Conservation (phyloP, 192 early-diverging fungal species). For the Gaertneriomyces sp. region DNA sequence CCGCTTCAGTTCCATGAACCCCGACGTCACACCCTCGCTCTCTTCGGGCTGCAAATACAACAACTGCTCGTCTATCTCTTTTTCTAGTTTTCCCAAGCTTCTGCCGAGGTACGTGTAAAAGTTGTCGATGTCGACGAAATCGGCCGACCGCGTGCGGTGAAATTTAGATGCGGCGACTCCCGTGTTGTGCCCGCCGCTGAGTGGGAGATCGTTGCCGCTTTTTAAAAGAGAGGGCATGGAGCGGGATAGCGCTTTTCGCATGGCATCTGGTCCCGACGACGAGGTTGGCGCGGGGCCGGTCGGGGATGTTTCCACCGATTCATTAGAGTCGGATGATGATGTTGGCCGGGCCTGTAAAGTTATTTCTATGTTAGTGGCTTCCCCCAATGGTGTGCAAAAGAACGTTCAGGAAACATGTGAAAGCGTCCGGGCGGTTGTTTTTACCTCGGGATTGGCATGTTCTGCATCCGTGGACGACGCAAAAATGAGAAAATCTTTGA, state of each 20-base stretch:
- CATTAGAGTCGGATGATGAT: too few species aligned
- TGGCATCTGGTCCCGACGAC: background rate
- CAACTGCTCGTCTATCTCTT: slow-evolving; percentile 30
- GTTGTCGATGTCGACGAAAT: slow-evolving; percentile 5
- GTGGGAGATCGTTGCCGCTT: background rate
- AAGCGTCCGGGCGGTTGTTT: background rate
- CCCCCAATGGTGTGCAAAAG: too few species aligned
- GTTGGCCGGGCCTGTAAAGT: too few species aligned
- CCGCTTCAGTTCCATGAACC: slow-evolving; percentile 37
- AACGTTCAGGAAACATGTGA: too few species aligned
- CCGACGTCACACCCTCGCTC: slow-evolving; percentile 22
- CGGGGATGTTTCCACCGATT: too few species aligned
- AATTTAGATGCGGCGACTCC: background rate
- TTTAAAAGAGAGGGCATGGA: slow-evolving; percentile 29
- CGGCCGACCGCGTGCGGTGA: slow-evolving; percentile 9
- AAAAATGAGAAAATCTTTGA: slow-evolving; percentile 44
- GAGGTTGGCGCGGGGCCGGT: too few species aligned
- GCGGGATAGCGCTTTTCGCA: slow-evolving; percentile 26
- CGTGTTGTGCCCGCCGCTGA: background rate
- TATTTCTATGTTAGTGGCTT: too few species aligned
- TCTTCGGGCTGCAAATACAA: slow-evolving; percentile 23
- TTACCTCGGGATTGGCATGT: slow-evolving; percentile 1
- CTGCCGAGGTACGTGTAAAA: slow-evolving; percentile 31
- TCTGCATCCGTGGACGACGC: slow-evolving; percentile 7
- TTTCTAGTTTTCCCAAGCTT: slow-evolving; percentile 32